Base-by-base conservation (phyloP, 2,329 filamentous ascomycete species). In the Exserohilum turcica region DNA sequence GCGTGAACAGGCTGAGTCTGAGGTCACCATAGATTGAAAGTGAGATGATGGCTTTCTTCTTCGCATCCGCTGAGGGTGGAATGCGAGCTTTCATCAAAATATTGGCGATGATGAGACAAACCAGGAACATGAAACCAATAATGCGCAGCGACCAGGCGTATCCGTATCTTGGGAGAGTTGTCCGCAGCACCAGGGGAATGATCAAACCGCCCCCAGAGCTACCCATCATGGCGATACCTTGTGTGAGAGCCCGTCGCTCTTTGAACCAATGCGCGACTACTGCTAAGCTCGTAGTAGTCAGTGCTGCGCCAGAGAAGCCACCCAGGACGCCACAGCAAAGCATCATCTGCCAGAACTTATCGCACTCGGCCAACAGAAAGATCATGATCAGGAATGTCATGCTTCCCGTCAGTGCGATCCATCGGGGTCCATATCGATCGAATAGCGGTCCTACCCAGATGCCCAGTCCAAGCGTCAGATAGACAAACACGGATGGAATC, bases 401-500 rank as follows among this genome's bases (percentile, higher is more conserved):
- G 43, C 70, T 73, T 6, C 71, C 71, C 2, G 60, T 43, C 43
- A 73, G 36, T 3, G 69, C 65, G 13, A 74, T 71, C 70, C 70
- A 74, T 13, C 67, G 62, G 2, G 71, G 71, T 12, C 71, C 71
- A 32, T 74, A 72, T n/a, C 67, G 65, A 42, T 74, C 71, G 48
- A 74, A 96, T 12, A 96, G 77, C 0, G 92, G 92, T 0, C 92
- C 92, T 42, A 95, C 85, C 66, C 93, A 91, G 15, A 96, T 82
- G 12, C 91, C 91, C 31, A 90, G 84, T 62, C 92, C 89, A 70
- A 96, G 93, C 45, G 87, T 85, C 6, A 96, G 77, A 64, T 94
- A 94, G 2, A 89, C 85, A 67, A 92, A 94, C n/a, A 96, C 77
- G 38, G 89, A 90, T 57, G 94, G 92, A 45, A 96, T 90, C 92